Evolutionary conservation across 2,329 filamentous ascomycete genomes (phyloP), one percentile per base, ranked within the genome.

Genomic region (Aureobasidium zeae): DNA sequence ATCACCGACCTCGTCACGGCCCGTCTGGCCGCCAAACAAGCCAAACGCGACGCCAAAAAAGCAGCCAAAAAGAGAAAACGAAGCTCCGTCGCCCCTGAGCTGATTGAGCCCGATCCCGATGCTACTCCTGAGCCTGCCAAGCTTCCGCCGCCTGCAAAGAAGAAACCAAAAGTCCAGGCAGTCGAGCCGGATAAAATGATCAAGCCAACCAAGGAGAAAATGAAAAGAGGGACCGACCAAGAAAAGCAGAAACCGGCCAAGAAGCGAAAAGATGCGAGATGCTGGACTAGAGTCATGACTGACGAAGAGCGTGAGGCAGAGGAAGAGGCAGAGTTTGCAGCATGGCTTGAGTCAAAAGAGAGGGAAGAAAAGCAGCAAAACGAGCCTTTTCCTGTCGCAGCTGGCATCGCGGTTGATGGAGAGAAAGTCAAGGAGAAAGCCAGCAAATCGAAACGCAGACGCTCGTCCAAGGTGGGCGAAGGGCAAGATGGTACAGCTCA

Each of bases 11-110:
- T 59, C 44, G 54, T 60, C 2, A 53, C 55, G 2, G 54, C 53
- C 17, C 53, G 58, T 4, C 45, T 62, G 7, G 52, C 55, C 29
- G 55, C 56, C 3, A 63, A 59, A 44, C 51, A 50, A 24, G 52
- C 52, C 13, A 53, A 54, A 46, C 49, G 52, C 9, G 48, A 48
- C 9, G 46, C 41, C 5, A 49, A 49, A 31, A 53, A 50, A 24
- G 42, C 50, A 48, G 46, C 48, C 41, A 59, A 55, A 52, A 62
- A 62, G 51, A 55, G 60, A 12, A 63, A 63, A 49, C 52, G 59
- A 2, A 57, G 60, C n/a, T 51, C 49, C 10, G 22, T 38, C 1
- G 47, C 43, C 9, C 49, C 49, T 24, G 59, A 55, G 29, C 22
- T 57, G 52, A 32, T 58, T 52, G 51, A 35, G 26, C 47, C 20